Evolutionary conservation across 2,329 filamentous ascomycete genomes (phyloP).

Genomic region (Phaeophleospora eucalypticola): DNA sequence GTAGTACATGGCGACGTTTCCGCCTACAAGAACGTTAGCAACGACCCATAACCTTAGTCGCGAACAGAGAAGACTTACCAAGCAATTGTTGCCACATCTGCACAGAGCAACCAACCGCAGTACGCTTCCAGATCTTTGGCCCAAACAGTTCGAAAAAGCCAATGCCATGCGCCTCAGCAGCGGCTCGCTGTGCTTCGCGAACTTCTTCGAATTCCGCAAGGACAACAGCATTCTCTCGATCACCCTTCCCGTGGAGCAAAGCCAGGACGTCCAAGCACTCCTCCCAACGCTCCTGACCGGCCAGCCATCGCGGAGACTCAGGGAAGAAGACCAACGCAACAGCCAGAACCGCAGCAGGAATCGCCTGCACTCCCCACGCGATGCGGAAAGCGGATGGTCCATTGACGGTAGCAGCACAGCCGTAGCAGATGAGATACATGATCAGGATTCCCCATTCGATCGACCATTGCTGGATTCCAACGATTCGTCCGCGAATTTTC

Average conservation of each 20-base stretch:
- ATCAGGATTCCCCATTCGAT: slow-evolving; percentile 63
- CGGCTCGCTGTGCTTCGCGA: slow-evolving; percentile 35
- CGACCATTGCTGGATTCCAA: slow-evolving; percentile 69
- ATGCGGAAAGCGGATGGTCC: slow-evolving; percentile 48
- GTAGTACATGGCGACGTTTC: slow-evolving; percentile 37
- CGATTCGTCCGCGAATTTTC: slow-evolving; percentile 56
- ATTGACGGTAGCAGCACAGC: slow-evolving; percentile 43
- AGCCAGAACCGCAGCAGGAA: slow-evolving; percentile 44
- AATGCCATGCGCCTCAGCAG: slow-evolving; percentile 37
- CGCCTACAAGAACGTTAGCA: background rate
- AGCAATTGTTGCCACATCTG: slow-evolving; percentile 54
- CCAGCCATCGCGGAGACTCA: slow-evolving; percentile 46
- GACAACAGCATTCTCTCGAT: slow-evolving; percentile 43
- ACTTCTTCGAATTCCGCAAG: slow-evolving; percentile 48
- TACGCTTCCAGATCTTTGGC: slow-evolving; percentile 55
- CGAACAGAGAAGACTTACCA: no score
- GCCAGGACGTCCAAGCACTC: slow-evolving; percentile 43
- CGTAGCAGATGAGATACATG: slow-evolving; percentile 65
- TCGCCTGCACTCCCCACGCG: slow-evolving; percentile 44
- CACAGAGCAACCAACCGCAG: slow-evolving; percentile 52
- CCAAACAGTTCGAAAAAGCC: slow-evolving; percentile 43
- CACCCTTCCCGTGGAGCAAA: slow-evolving; percentile 42
- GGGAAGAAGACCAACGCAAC: slow-evolving; percentile 45
- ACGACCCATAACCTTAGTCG: no score
- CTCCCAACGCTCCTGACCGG: slow-evolving; percentile 43